phyloP scores from a whole-genome alignment of 192 early-diverging fungal genomes.

The Gryganskiella cystojenkinii region DNA sequence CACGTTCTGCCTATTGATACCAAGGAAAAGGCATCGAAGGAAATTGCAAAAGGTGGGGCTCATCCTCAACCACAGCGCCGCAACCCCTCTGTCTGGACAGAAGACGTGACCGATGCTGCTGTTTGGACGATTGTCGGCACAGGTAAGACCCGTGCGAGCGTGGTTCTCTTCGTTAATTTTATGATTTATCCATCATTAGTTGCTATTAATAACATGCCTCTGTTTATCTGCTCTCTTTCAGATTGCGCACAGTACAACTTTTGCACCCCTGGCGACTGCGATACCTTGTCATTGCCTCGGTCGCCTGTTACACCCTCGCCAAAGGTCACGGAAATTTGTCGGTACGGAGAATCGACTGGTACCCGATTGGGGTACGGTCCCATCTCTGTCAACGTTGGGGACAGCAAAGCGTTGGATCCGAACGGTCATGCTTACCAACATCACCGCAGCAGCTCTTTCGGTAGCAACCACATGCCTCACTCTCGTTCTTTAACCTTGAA shows the following conservation, averaged over 20 bases:
- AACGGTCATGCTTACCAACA: constrained; percentile 5
- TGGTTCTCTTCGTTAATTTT: constrained; percentile 55
- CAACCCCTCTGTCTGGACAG: constrained; percentile 67
- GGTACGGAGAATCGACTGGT: constrained; percentile 22
- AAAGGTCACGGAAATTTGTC: constrained; percentile 22
- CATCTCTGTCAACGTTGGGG: constrained; percentile 24
- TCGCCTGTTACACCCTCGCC: constrained; percentile 45
- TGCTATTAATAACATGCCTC: constrained; percentile 5
- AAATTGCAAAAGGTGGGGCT: constrained; percentile 28
- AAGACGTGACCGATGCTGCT: constrained; percentile 88
- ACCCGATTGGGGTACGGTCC: constrained; percentile 18
- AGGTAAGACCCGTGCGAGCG: constrained; percentile 53
- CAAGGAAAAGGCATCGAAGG: constrained; percentile 27
- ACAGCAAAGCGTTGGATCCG: constrained; percentile 14
- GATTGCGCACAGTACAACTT: constrained; percentile 68
- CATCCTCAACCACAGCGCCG: constrained; percentile 35
- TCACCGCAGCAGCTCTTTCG: not conserved
- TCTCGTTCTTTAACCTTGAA: constrained; percentile 66
- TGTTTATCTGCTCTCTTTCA: constrained; percentile 12
- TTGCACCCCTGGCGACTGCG: constrained; percentile 57
- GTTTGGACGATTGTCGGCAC: constrained; percentile 96
- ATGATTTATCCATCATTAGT: constrained; percentile 15
- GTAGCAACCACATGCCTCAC: constrained; percentile 33
- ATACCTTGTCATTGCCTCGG: constrained; percentile 45
- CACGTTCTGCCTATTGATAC: not conserved